Evolutionary conservation across 75 land plant genomes (phyloP), one percentile per base, ranked within the genome.

Genomic region (Picea glauca): DNA sequence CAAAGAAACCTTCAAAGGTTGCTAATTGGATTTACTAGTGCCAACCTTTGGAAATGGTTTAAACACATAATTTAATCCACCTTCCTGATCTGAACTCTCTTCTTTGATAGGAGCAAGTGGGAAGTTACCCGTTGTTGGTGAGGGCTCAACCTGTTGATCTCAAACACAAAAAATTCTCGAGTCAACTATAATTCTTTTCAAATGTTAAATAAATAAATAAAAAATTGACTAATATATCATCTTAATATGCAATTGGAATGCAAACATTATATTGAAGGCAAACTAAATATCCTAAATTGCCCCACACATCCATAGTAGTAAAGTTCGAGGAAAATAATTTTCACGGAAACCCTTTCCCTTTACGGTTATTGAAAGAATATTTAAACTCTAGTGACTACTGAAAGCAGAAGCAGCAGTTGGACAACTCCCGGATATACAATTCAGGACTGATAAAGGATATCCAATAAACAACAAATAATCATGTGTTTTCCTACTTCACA

Each of bases 71-170:
- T 14, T 74, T 56, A 57, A 57, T 74, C 58, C 58, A 50, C 58
- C 15, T 56, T 74, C 76, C 58, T 74, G 40, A 13, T 54, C 58
- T 50, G 76, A n/a, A 23, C 54, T 74, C 33, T 74, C 76, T 74
- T 74, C 57, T 74, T 74, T 74, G 15, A 74, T 74, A 54, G 76
- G 76, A 56, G 30, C 33, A 56, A 74, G 76, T 9, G 76, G 76
- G 35, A 74, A 74, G 23, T 74, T 74, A 9, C 76, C 76, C 11
- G 76, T 74, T 50, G 76, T 74, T 26, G 76, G 76, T 23, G 76
- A 74, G 23, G 76, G 76, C 58, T 74, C 76, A 74, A 74, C 76
- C 76, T 74, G 76, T 46, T n/a, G 23, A 54, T 38, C 17, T 17
- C 46, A 17, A 68, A 20, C 72, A 68, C 8, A 17, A 4, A 38